These are phyloP conservation scores for Botryosphaeria dothidea DNA, from an alignment of 2,329 filamentous ascomycete species.

Conservation along the genomic window DNA sequence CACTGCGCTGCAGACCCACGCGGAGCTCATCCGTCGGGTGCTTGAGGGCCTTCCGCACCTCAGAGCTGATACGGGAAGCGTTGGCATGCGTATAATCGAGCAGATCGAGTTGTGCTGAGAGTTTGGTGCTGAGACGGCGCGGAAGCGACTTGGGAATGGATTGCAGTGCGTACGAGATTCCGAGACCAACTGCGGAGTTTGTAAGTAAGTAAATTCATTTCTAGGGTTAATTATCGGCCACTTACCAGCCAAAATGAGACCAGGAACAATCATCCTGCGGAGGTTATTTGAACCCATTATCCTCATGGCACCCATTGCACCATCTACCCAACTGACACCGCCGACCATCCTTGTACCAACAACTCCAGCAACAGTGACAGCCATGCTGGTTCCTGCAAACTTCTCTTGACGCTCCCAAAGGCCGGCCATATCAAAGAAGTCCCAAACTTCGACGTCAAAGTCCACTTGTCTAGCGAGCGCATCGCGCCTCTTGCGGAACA, in stretches of 20 bases:
- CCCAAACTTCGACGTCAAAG: slow-evolving; percentile 82
- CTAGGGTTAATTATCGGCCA: slow-evolving; percentile 24
- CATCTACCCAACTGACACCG: slow-evolving; percentile 85
- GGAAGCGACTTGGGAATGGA: slow-evolving; percentile 90
- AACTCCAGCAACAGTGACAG: slow-evolving; percentile 85
- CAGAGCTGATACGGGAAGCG: slow-evolving; percentile 76
- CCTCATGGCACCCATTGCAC: slow-evolving; percentile 77
- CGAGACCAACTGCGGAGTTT: slow-evolving; percentile 62
- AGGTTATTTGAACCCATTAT: slow-evolving; percentile 80
- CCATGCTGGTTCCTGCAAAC: slow-evolving; percentile 90
- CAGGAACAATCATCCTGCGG: slow-evolving; percentile 77
- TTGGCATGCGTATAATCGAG: slow-evolving; percentile 95
- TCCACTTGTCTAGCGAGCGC: slow-evolving; percentile 81
- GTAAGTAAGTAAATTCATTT: background rate
- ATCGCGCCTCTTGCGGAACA: slow-evolving; percentile 87
- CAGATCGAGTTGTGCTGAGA: slow-evolving; percentile 74
- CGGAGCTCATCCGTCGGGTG: slow-evolving; percentile 85
- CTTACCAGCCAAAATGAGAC: slow-evolving; percentile 77
- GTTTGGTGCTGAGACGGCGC: slow-evolving; percentile 79
- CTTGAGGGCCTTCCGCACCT: slow-evolving; percentile 86
- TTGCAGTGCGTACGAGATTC: slow-evolving; percentile 76
- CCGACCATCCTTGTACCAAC: slow-evolving; percentile 80
- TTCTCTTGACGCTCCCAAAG: slow-evolving; percentile 92
- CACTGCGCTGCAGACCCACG: slow-evolving; percentile 76
- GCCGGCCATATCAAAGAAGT: slow-evolving; percentile 87